phyloP scores from a whole-genome alignment of 108 stramenopile genomes.

The Cylindrotheca fusiformis region DNA sequence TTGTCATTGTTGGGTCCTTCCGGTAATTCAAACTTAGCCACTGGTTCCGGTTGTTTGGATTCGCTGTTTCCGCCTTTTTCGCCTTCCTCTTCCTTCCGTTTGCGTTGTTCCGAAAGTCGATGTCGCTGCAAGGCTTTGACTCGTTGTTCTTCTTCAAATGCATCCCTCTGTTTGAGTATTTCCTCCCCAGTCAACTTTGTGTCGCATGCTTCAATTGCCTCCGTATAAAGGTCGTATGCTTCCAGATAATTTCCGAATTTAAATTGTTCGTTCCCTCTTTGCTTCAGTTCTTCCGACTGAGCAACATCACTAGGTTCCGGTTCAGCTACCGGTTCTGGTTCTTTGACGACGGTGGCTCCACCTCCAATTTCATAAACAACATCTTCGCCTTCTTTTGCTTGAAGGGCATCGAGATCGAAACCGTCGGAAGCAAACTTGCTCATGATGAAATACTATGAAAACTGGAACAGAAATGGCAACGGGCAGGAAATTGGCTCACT shows the following conservation, averaged over 20 bases:
- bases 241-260: constrained; percentile 55
- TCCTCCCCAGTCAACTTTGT: constrained; percentile 42
- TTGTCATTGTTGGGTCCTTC: constrained; percentile 40
- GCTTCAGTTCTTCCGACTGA: constrained; percentile 60
- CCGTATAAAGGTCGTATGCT: constrained; percentile 78
- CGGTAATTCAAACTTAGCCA: constrained; percentile 9
- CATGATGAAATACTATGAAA: constrained; percentile 9
- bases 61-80: constrained; percentile 13
- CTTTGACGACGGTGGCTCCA: constrained; percentile 27
- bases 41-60: constrained; percentile 14
- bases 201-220: constrained; percentile 80
- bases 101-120: constrained; percentile 25
- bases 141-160: constrained; percentile 37
- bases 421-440: constrained; percentile 52
- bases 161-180: constrained; percentile 43
- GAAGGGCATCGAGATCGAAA: constrained; percentile 62
- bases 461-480: too few relatives aligned
- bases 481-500: too few relatives aligned
- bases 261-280: constrained; percentile 76
- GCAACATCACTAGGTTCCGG: constrained; percentile 16
- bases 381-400: constrained; percentile 1
- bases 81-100: constrained; percentile 16
- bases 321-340: constrained; percentile 12
- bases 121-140: constrained; percentile 18
- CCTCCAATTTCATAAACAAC: constrained; percentile 70